A percentile compares a stretch with the other conserved stretches of the same genome.
Conservation (phyloP, 441 rosid species). For the Mallotus japonicus region DNA sequence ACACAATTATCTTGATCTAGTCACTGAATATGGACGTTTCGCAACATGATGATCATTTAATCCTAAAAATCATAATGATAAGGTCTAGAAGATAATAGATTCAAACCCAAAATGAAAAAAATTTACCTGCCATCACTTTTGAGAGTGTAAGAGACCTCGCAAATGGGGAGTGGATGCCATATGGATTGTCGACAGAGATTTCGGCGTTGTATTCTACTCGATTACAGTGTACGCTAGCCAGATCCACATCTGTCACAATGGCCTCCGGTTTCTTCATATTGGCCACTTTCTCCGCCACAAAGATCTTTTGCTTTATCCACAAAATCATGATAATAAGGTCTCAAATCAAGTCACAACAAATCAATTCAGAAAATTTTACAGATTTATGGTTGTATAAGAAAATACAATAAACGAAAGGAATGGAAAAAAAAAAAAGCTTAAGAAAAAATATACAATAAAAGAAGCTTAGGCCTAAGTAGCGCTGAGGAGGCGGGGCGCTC, state of each 20-base stretch:
- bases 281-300: slow-evolving; percentile 59
- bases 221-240: slow-evolving; percentile 53
- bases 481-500: too few species aligned
- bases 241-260: slow-evolving; percentile 49
- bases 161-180: slow-evolving; percentile 63
- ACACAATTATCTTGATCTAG: too few species aligned
- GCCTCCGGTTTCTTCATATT: slow-evolving; percentile 73
- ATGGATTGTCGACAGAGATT: slow-evolving; percentile 69
- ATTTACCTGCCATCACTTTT: slow-evolving; percentile 73
- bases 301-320: slow-evolving; percentile 67
- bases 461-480: too few species aligned
- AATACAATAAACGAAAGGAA: too few species aligned
- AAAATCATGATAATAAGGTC: too few species aligned
- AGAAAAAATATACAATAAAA: too few species aligned
- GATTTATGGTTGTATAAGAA: too few species aligned
- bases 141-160: slow-evolving; percentile 74
- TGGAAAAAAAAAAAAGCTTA: too few species aligned
- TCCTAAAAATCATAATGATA: neutral
- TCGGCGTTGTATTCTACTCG: slow-evolving; percentile 59
- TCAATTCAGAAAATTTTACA: too few species aligned
- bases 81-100: neutral
- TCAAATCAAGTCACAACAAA: too few species aligned
- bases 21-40: neutral
- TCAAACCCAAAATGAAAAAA: neutral
- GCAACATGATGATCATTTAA: neutral